These are phyloP conservation scores for Camellia oleifera DNA, from an alignment of 179 eudicot species.

Conservation along the genomic window DNA sequence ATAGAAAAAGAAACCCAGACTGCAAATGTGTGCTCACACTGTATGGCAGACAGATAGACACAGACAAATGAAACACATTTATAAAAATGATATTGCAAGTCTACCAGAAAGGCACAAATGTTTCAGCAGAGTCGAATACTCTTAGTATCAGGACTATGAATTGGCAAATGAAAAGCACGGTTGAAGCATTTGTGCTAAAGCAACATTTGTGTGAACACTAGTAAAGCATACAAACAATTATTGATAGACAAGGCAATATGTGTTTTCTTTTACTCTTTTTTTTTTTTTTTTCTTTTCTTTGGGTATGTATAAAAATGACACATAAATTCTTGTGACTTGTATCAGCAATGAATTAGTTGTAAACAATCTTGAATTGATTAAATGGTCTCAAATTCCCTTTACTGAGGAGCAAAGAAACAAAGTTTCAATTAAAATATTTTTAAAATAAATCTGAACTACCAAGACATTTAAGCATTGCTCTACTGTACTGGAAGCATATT, in stretches of 20 bases:
- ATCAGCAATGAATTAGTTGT: too few species aligned
- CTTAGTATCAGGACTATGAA: neutral
- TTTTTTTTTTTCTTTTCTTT: too few species aligned
- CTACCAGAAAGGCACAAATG: neutral
- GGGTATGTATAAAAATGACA: neutral
- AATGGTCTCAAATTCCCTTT: neutral
- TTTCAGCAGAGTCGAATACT: neutral
- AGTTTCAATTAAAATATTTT: neutral
- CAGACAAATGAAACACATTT: neutral
- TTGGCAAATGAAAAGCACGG: neutral
- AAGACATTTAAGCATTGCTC: too few species aligned
- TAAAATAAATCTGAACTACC: too few species aligned
- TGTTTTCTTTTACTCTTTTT: too few species aligned
- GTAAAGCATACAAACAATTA: neutral
- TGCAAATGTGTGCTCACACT: neutral
- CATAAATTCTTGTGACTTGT: too few species aligned
- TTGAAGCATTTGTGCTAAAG: neutral
- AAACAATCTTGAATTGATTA: too few species aligned
- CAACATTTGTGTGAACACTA: neutral
- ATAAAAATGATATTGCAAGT: neutral
- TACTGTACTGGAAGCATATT: neutral
- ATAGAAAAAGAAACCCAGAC: neutral
- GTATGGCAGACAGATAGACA: neutral
- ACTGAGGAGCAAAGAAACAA: neutral
- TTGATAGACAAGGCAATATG: neutral